Evolutionary conservation across 305 asterid species (phyloP), one percentile per base, ranked within the genome.

Genomic region (Petunia hybrid): DNA sequence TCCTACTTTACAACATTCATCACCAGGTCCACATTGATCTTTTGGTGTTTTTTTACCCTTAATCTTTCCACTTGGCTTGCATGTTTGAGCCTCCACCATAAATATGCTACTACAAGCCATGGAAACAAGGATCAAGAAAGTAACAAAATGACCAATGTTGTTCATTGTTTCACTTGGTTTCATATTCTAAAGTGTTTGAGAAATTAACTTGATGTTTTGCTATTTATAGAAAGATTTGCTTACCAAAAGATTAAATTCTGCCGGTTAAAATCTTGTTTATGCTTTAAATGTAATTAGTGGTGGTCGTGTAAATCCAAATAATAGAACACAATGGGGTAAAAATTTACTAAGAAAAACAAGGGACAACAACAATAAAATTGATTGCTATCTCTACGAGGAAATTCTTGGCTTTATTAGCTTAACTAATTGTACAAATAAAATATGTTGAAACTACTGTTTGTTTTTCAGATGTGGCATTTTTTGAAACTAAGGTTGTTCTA

Each of bases 31-130:
- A 38, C 87, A 79, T 66, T 80, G 10, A 35, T 53, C 80, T 71
- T 55, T 80, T 1, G 84, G 84, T 3, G 86, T 41, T 2, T 80
- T 77, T 13, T 39, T 68, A 0, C 86, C 88, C 35, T 35, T 67
- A 42, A 82, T 35, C 69, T 53, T 82, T 22, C 85, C 84, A 74
- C 87, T 85, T n/a, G 84, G 85, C 38, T 55, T 85, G 85, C 88
- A 85, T 9, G 3, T 14, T 75, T 85, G 38, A 16, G 86, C 78
- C 55, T 80, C 82, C 9, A 56, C 79, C 13, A 36, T 5, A 42
- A 45, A 12, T 38, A 9, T 64, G 8, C 1, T 78, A 12, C 2
- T 6, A 45, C 69, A 45, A 53, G 38, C 65, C 39, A 78, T 8
- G 64, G 45, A 43, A 36, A 66, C 40, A 13, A 51, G 57, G 82